A percentile compares a stretch with the other conserved stretches of the same genome.
Conservation (phyloP, 495 filamentous ascomycete genomes). For the Lasiosphaeria miniovina region DNA sequence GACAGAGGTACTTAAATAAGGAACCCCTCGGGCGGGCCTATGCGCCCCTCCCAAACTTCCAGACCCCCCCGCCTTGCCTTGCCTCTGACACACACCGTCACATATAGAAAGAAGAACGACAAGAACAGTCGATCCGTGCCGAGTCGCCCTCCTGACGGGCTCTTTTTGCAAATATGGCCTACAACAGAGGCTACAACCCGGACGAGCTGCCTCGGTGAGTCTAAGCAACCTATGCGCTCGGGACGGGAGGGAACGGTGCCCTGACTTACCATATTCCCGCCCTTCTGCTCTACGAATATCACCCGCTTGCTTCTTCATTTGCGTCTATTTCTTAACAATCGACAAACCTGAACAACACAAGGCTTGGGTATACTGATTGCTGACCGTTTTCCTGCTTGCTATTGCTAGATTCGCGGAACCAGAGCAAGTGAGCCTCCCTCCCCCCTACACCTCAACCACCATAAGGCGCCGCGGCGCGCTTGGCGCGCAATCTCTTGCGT, state of each 20-base stretch:
- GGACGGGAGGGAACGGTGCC: too few species aligned
- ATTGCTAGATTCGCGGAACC: slow-evolving; percentile 81
- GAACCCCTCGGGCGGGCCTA: slow-evolving; percentile 4
- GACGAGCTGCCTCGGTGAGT: slow-evolving; percentile 94
- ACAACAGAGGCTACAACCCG: slow-evolving; percentile 90
- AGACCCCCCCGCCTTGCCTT: slow-evolving; percentile 6
- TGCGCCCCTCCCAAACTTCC: slow-evolving; percentile 6
- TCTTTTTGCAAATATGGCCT: slow-evolving; percentile 66
- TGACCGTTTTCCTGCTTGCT: slow-evolving; percentile 14
- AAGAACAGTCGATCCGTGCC: slow-evolving; percentile 18
- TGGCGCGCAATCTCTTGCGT: slow-evolving; percentile 8
- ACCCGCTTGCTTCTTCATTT: too few species aligned
- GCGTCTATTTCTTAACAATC: too few species aligned
- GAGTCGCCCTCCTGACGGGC: slow-evolving; percentile 4
- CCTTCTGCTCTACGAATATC: not conserved
- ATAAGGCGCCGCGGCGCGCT: slow-evolving; percentile 7
- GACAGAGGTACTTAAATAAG: not conserved
- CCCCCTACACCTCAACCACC: slow-evolving; percentile 2
- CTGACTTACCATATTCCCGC: not conserved
- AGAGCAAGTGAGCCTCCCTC: slow-evolving; percentile 65
- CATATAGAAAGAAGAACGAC: slow-evolving; percentile 3
- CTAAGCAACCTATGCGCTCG: not conserved
- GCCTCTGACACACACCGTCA: slow-evolving; percentile 19
- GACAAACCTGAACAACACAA: too few species aligned
- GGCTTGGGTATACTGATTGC: slow-evolving; percentile 18